Percentiles rank a stretch among this genome's conserved stretches.
phyloP scores from a whole-genome alignment of 768 basidiomycete genomes.

The Polyporus arcularius region DNA sequence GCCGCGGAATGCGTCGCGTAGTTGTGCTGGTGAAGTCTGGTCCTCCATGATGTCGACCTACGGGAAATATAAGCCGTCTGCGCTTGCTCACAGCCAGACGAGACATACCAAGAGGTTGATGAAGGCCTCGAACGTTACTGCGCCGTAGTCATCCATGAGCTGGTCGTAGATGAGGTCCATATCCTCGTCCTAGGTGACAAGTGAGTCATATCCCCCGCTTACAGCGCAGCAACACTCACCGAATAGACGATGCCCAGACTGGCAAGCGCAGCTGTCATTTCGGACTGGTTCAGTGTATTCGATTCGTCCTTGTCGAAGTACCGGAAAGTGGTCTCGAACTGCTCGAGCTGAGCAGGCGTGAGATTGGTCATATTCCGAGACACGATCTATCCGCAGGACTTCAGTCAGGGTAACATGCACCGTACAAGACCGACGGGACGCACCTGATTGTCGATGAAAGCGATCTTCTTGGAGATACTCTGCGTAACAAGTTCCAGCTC shows the following conservation, averaged over 20 bases:
- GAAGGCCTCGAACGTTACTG: constrained; percentile 91
- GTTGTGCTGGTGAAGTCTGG: constrained; percentile 88
- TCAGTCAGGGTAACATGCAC: not conserved
- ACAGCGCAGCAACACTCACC: constrained; percentile 38
- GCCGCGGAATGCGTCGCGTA: constrained; percentile 91
- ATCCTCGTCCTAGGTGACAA: constrained; percentile 69
- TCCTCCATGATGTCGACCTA: constrained; percentile 97
- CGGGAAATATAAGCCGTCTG: not conserved
- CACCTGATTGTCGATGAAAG: constrained; percentile 96
- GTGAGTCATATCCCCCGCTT: not conserved
- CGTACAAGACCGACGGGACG: constrained; percentile 14
- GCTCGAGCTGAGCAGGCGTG: constrained; percentile 93
- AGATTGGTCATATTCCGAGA: constrained; percentile 93
- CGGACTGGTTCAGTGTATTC: constrained; percentile 81
- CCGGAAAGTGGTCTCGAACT: constrained; percentile 96
- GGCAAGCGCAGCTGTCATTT: constrained; percentile 93
- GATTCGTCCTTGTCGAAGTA: constrained; percentile 95
- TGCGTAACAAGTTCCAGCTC: constrained; percentile 83
- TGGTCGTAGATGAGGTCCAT: constrained; percentile 83
- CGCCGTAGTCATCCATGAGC: constrained; percentile 78
- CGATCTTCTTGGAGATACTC: constrained; percentile 85
- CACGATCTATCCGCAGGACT: constrained; percentile 62
- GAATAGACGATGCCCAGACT: constrained; percentile 94
- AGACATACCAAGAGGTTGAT: constrained; percentile 80
- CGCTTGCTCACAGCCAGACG: not conserved